Conservation (phyloP, 2,329 filamentous ascomycete species). For the Teratosphaeria destructans region DNA sequence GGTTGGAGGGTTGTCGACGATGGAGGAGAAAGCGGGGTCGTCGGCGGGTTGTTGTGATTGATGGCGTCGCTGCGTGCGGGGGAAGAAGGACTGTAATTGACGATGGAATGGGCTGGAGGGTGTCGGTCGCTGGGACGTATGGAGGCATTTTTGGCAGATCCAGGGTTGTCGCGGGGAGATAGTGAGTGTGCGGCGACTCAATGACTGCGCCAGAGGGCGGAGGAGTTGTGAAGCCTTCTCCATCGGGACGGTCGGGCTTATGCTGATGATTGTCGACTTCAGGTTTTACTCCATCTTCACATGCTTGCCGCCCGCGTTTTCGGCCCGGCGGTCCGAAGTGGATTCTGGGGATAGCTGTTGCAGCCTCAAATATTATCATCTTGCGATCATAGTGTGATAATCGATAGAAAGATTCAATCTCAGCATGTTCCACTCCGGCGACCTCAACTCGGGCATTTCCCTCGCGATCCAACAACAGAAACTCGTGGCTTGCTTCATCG, state of each 20-base stretch:
- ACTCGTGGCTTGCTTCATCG: conserved; percentile 75
- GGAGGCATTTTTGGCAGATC: conserved; percentile 26
- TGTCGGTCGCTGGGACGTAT: conserved; percentile 4
- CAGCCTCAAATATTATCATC: neutral
- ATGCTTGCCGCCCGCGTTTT: conserved; percentile 1
- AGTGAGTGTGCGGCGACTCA: conserved; percentile 1
- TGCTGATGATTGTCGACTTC: neutral
- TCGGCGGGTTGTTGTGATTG: conserved; percentile 48
- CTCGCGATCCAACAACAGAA: conserved; percentile 65
- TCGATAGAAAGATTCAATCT: neutral
- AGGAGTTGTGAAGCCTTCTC: conserved; percentile 11
- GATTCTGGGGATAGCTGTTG: neutral
- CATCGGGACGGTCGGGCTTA: conserved; percentile 5
- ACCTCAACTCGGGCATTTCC: conserved; percentile 69
- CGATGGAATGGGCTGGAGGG: neutral
- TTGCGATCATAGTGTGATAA: neutral
- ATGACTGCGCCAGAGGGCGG: conserved; percentile 4
- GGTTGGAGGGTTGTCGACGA: conserved; percentile 74
- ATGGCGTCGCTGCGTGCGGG: conserved; percentile 20
- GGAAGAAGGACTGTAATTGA: conserved; percentile 4
- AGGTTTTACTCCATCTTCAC: neutral
- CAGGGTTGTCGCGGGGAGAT: conserved; percentile 8
- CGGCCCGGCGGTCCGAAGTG: neutral
- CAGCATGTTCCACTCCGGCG: conserved; percentile 70
- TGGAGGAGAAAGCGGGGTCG: conserved; percentile 69